These are phyloP conservation scores for Phytophthora brassicae DNA, from an alignment of 352 stramenopile species.

Conservation along the genomic window DNA sequence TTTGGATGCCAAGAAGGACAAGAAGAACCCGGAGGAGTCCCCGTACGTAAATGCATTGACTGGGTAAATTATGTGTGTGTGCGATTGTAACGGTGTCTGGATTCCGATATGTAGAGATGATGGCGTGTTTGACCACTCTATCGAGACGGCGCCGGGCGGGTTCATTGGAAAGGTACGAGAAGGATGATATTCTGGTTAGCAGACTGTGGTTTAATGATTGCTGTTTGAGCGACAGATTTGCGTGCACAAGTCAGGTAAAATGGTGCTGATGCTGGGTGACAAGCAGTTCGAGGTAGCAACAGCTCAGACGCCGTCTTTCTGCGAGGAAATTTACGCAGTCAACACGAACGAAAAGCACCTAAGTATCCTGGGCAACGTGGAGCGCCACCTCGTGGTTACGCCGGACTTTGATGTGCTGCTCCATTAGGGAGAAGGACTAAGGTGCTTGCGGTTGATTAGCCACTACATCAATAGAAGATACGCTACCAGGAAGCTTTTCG, in stretches of 20 bases:
- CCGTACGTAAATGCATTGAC: conserved; percentile 12
- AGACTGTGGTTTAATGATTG: not conserved
- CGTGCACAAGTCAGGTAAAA: conserved; percentile 85
- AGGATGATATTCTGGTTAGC: not conserved
- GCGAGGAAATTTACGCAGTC: conserved; percentile 83
- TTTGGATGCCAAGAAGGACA: conserved; percentile 14
- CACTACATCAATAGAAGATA: conserved; percentile 19
- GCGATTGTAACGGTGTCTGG: conserved; percentile 4
- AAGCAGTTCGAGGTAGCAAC: conserved; percentile 85
- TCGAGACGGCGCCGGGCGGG: conserved; percentile 66
- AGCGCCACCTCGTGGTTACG: conserved; percentile 83
- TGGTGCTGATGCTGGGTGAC: conserved; percentile 83
- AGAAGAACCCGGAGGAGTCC: conserved; percentile 25
- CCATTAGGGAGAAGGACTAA: conserved; percentile 37
- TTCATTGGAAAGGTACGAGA: conserved; percentile 79
- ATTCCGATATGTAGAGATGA: conserved; percentile 39
- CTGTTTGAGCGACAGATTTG: conserved; percentile 50
- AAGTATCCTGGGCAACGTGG: conserved; percentile 71
- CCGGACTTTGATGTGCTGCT: conserved; percentile 86
- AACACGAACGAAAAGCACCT: conserved; percentile 72
- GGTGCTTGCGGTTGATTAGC: not conserved
- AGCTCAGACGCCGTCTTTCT: conserved; percentile 80
- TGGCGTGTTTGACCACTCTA: conserved; percentile 68
- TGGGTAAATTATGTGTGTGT: not conserved
- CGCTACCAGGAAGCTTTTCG: not conserved